Evolutionary conservation across 805 yeast species (phyloP), one percentile per base, ranked within the genome.

Genomic region (Isabelozyma rhagii): DNA sequence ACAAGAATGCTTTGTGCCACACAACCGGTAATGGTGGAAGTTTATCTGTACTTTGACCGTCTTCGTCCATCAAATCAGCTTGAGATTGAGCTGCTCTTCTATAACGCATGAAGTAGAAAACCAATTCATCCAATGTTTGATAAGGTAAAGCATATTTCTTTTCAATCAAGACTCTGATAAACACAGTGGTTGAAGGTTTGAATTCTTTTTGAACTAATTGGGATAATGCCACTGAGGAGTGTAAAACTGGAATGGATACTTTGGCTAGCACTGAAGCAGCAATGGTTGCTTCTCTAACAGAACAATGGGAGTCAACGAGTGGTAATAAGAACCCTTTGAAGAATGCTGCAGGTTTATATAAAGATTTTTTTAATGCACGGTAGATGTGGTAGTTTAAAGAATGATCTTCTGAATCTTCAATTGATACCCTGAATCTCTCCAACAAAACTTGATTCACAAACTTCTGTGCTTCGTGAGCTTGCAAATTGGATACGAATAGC

Each of bases 271-370:
- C 90, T 28, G 97, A 91, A 18, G 96, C 96, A 14, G 93, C 96
- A 66, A 94, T 91, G 53, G 94, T 83, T 4, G 99, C 98, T 68
- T 94, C 99, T 62, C 96, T 82, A 8, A 89, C 85, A 4, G 96
- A 79, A 68, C 98, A 92, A 47, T 88, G 88, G n/a, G 82, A 79
- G 61, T 90, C 96, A 14, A 91, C 88, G 51, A 94, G 75, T 21
- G 97, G 98, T 64, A 94, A 89, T 52, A 94, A 74, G 62, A 94
- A 91, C 1, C 99, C 99, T 69, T 91, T 93, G 80, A 93, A 94
- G 63, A 93, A 94, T 9, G 99, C 99, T 48, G 94, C 91, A 29
- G 99, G 99, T 68, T 94, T 94, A 76, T 94, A 94, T 48, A 96
- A 78, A 0, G 97, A 82, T 72, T 94, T 94, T 69, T 92, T 93